phyloP scores from a whole-genome alignment of 2,329 filamentous ascomycete species.

The Lachnellula subtilissima region DNA sequence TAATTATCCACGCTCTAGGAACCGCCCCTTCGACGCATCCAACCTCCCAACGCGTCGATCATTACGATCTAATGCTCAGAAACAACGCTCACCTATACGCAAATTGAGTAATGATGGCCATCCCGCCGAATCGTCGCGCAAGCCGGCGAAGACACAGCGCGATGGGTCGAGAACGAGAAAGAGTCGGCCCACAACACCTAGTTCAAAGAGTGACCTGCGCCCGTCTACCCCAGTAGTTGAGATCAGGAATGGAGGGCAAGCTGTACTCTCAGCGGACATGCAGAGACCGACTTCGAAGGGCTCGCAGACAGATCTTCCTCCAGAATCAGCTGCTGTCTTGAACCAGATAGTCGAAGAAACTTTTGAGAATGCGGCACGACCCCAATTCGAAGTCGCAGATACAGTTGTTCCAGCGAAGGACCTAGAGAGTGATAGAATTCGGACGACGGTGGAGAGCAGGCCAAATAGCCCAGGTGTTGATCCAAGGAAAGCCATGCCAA shows the following conservation, averaged over 20 bases:
- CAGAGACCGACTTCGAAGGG: slow-evolving; percentile 28
- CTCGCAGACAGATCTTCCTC: slow-evolving; percentile 28
- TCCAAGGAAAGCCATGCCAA: slow-evolving; percentile 29
- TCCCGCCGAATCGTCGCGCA: slow-evolving; percentile 15
- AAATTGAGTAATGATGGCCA: slow-evolving; percentile 21
- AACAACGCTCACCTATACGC: slow-evolving; percentile 33
- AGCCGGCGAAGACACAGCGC: slow-evolving; percentile 20
- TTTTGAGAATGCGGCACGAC: slow-evolving; percentile 17
- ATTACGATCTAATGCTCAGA: slow-evolving; percentile 40
- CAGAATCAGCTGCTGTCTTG: slow-evolving; percentile 18
- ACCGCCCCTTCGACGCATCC: slow-evolving; percentile 46
- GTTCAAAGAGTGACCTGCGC: slow-evolving; percentile 17
- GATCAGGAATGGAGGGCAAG: slow-evolving; percentile 7
- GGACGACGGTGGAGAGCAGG: slow-evolving; percentile 22
- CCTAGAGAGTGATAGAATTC: slow-evolving; percentile 25
- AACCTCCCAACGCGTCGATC: slow-evolving; percentile 47
- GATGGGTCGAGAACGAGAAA: slow-evolving; percentile 25
- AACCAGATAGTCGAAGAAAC: slow-evolving; percentile 23
- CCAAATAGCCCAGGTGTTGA: slow-evolving; percentile 30
- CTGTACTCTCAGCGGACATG: slow-evolving; percentile 14
- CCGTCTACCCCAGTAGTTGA: slow-evolving; percentile 9
- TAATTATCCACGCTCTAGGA: slow-evolving; percentile 34
- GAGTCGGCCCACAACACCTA: slow-evolving; percentile 23
- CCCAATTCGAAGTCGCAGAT: slow-evolving; percentile 10
- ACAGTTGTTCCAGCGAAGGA: slow-evolving; percentile 10